Evolutionary conservation across 2,329 filamentous ascomycete species (phyloP), one percentile per base, ranked within the genome.

Genomic region (Ophiostoma ulmi): DNA sequence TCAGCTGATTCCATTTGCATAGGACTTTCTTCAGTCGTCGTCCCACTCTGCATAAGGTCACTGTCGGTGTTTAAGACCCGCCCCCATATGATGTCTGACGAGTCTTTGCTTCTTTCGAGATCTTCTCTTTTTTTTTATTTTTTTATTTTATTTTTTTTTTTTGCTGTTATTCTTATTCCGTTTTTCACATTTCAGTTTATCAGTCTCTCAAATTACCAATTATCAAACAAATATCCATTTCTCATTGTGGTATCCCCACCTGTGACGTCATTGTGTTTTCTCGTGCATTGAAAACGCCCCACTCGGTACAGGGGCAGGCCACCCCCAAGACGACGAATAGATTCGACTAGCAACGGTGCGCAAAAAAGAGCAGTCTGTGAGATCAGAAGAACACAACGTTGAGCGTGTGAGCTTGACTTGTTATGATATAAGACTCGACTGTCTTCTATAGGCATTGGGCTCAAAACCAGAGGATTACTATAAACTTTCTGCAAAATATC

Each of bases 251-350:
- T 36, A 26, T 38, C 36, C 36, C 35, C 63, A 65, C 36, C 35
- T 64, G 10, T 65, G 63, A 65, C 63, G 63, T 65, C 63, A 65
- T 39, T 39, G 36, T 22, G 63, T 41, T 64, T n/a, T 64, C 61
- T 22, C n/a, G 14, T 38, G 61, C 31, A 64, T 64, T 65, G 63
- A 39, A 41, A 41, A 39, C 8, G 36, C 36, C 36, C 63, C 63
- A 65, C 63, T 39, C 35, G 31, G 61, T 35, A 38, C 31, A 64
- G 61, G 61, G 61, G 61, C 20, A 64, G 35, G 17, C 26, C 26
- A 63, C 48, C 52, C 26, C 55, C 22, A 61, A 61, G 26, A 61
- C 55, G 55, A 11, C 55, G 55, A 31, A 14, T 61, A 22, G 26
- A 61, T 35, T 61, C 26, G 55, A 61, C 55, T 35, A 61, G 55